Evolutionary conservation across 345 rosid genomes (phyloP).

Genomic region (Dimocarpus longan): DNA sequence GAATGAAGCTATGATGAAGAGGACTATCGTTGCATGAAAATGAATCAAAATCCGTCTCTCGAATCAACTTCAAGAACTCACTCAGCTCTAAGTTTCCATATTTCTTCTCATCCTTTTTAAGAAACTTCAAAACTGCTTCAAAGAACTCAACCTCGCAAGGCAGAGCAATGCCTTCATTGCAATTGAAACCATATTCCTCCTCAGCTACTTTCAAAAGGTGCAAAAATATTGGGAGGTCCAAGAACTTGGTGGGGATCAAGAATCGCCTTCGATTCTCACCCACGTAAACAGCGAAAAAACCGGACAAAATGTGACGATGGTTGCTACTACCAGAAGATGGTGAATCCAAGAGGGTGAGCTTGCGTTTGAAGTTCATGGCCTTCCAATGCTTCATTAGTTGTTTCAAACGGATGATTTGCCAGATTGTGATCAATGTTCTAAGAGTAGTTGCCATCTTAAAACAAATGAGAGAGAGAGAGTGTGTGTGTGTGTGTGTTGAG

Average conservation of each 20-base stretch:
- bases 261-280: constrained; percentile 15
- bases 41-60: constrained; percentile 12
- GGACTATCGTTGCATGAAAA: constrained; percentile 5
- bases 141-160: constrained; percentile 27
- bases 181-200: constrained; percentile 25
- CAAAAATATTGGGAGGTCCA: constrained; percentile 18
- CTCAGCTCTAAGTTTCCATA: constrained; percentile 16
- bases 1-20: neutral
- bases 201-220: constrained; percentile 25
- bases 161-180: constrained; percentile 26
- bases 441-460: neutral
- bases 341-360: neutral
- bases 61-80: constrained; percentile 16
- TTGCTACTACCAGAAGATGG: too few relatives aligned
- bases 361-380: neutral
- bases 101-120: constrained; percentile 22
- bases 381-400: constrained; percentile 11
- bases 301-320: constrained; percentile 1
- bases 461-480: too few relatives aligned
- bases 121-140: constrained; percentile 11
- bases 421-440: neutral
- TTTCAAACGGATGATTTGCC: constrained; percentile 12
- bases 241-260: constrained; percentile 20
- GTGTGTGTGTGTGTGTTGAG: too few relatives aligned
- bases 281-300: constrained; percentile 20